These are phyloP conservation scores for Ramularia collo-cygni DNA, from an alignment of 2,329 filamentous ascomycete genomes.

Conservation along the genomic window DNA sequence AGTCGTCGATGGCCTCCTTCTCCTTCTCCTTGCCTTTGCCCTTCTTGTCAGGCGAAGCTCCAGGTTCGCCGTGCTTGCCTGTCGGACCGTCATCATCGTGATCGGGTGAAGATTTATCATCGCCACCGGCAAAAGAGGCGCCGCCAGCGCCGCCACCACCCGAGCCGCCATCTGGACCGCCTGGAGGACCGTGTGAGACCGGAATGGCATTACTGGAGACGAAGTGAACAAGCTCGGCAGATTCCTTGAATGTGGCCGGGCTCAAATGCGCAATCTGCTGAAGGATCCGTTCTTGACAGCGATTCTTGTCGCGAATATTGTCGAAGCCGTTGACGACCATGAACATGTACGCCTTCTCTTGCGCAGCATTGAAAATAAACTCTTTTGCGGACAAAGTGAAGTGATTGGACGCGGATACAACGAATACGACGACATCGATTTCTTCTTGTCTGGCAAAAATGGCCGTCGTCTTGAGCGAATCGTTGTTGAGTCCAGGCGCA, in stretches of 20 bases:
- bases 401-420: constrained; percentile 95
- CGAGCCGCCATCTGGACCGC: constrained; percentile 46
- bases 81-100: constrained; percentile 49
- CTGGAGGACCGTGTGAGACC: constrained; percentile 53
- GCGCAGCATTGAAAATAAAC: constrained; percentile 90
- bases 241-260: constrained; percentile 86
- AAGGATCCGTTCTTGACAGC: constrained; percentile 87
- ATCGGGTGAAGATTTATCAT: constrained; percentile 28
- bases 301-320: constrained; percentile 81
- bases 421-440: constrained; percentile 97
- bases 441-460: constrained; percentile 97
- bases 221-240: constrained; percentile 88
- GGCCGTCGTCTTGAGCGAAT: constrained; percentile 94
- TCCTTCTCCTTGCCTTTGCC: constrained; percentile 72
- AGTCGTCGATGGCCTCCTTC: constrained; percentile 78
- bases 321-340: constrained; percentile 98
- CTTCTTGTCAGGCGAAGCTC: constrained; percentile 34
- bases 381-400: constrained; percentile 97
- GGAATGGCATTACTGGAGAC: constrained; percentile 96
- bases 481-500: constrained; percentile 88
- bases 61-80: constrained; percentile 45
- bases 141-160: constrained; percentile 26
- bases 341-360: constrained; percentile 97
- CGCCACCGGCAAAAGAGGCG: constrained; percentile 32
- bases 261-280: constrained; percentile 86